phyloP scores from a whole-genome alignment of 2,329 filamentous ascomycete species.

The Onygenales sp. region DNA sequence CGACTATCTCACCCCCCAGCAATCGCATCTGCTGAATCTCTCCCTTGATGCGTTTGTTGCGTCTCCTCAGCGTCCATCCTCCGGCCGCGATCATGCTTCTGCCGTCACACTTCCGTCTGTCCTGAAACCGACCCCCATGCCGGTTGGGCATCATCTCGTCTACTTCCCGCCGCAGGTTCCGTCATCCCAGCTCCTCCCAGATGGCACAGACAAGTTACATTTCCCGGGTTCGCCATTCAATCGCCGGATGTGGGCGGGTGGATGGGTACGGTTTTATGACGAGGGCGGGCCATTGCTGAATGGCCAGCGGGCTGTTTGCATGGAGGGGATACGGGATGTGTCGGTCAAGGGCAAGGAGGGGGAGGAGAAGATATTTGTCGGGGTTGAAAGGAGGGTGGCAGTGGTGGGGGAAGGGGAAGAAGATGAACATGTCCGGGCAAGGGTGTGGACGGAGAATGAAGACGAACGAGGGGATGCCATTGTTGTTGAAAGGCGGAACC shows the following conservation, averaged over 20 bases:
- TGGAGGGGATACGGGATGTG: constrained; percentile 41
- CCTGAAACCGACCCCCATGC: constrained; percentile 18
- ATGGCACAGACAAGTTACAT: constrained; percentile 78
- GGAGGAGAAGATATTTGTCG: constrained; percentile 52
- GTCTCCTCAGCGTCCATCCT: constrained; percentile 8
- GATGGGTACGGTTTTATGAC: constrained; percentile 49
- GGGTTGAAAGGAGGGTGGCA: constrained; percentile 46
- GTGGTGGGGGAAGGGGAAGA: constrained; percentile 27
- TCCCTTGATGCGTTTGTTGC: constrained; percentile 51
- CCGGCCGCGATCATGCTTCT: constrained; percentile 14
- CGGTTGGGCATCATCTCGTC: constrained; percentile 64
- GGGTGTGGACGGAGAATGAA: constrained; percentile 36
- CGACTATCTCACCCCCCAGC: constrained; percentile 52
- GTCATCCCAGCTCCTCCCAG: constrained; percentile 55
- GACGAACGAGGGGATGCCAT: constrained; percentile 33
- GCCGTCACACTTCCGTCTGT: constrained; percentile 25
- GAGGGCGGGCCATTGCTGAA: constrained; percentile 18
- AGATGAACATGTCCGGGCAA: constrained; percentile 25
- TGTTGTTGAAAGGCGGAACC: constrained; percentile 49
- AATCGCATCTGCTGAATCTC: constrained; percentile 55
- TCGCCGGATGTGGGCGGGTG: constrained; percentile 83
- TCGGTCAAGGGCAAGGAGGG: constrained; percentile 41
- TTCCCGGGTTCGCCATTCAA: constrained; percentile 62
- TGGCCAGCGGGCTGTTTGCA: constrained; percentile 31
- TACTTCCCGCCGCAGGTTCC: constrained; percentile 71